Base-by-base conservation (phyloP, 192 early-diverging fungal genomes). In the Entomortierella chlamydospora region DNA sequence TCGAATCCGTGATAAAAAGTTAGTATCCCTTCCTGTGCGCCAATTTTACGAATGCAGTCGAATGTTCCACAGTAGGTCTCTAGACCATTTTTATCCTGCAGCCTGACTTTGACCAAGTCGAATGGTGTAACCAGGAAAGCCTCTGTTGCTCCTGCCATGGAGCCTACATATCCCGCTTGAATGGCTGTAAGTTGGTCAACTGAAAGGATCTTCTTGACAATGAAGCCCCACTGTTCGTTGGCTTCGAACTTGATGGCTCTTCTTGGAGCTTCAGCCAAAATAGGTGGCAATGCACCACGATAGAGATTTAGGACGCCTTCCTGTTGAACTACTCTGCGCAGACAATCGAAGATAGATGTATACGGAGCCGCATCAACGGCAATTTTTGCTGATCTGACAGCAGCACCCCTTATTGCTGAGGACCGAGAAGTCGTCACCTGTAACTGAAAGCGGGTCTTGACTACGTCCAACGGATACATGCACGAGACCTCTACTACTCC, bases 221-320 rank as follows among this genome's bases (percentile, higher is more conserved):
- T 82, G 26, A 85, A 73, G 13, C 83, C 86, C 67, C 91, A 94
- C 68, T 92, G 90, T 59, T 95, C 95, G 70, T 98, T 98, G 15
- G 95, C 91, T 2, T 91, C 92, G 84, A 96, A 98, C 79, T 98
- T 98, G 84, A 93, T 96, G 28, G 95, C 93, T 52, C 96, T 88
- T 82, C 96, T 96, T 26, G 95, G 94, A 25, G 96, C 95, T 80
- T 98, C 97, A 1, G 93, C 95, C 74, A 97, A 82, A 64, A 98
- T 93, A 2, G 95, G 97, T 26, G 97, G 94, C 15, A 95, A 52
- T 55, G 96, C 94, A 25, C 96, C 96, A 25, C 93, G 88, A 68
- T 97, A 95, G 41, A 95, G 84, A 9, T 85, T 84, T 17, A 50
- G 25, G 22, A 49, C 6, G 28, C 98, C 97, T 86, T 98, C 98